Conservation (phyloP, 345 rosid genomes). For the Cardiospermum halicacabum region DNA sequence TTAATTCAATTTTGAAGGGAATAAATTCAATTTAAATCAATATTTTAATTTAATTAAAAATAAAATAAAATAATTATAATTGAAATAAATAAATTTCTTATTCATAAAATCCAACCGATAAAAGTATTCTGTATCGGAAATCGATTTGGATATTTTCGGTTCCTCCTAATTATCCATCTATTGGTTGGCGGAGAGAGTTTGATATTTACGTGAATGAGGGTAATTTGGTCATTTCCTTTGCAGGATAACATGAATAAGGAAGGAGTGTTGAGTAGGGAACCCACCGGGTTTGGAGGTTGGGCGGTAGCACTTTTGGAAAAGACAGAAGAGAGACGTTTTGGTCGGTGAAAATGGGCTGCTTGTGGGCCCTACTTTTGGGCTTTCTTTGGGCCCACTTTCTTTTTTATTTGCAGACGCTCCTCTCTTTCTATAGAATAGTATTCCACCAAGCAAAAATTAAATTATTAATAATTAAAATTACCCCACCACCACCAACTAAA, state of each 20-base stretch:
- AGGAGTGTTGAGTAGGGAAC: background rate
- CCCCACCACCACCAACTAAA: background rate
- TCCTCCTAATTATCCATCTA: no score
- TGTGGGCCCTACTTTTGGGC: slow-evolving; percentile 19
- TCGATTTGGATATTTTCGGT: no score
- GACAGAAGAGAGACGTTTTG: background rate
- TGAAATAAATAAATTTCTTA: no score
- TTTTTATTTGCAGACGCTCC: slow-evolving; percentile 27
- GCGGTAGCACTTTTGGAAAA: slow-evolving; percentile 24
- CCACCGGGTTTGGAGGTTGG: background rate
- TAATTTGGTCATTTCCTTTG: background rate
- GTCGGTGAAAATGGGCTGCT: slow-evolving; percentile 32
- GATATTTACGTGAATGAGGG: no score
- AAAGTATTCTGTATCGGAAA: no score
- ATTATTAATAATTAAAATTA: background rate
- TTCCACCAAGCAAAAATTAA: background rate
- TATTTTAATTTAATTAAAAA: no score
- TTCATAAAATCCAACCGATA: no score
- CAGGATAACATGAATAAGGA: background rate
- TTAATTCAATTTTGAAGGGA: no score
- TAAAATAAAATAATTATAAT: no score
- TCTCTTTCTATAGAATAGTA: background rate
- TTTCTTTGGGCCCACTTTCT: background rate
- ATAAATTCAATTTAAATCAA: no score
- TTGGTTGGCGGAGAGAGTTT: no score